These are phyloP conservation scores for Malania oleifera DNA, from an alignment of 164 flowering plant genomes.

Conservation along the genomic window DNA sequence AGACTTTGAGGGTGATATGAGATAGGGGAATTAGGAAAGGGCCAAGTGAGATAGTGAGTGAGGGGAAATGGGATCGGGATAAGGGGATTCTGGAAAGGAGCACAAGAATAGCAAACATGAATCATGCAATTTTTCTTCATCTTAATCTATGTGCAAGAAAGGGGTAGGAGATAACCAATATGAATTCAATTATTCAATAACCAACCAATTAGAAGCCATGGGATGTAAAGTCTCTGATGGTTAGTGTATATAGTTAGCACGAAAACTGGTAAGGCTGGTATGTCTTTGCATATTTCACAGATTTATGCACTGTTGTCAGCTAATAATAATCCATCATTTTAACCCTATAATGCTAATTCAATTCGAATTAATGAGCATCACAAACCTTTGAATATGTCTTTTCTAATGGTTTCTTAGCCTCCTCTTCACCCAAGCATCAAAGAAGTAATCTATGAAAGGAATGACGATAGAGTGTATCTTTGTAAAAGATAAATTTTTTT, in stretches of 20 bases:
- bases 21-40: too few relatives aligned
- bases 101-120: too few relatives aligned
- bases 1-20: too few relatives aligned
- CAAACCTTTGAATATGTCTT: slow-evolving; percentile 17
- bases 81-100: too few relatives aligned
- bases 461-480: slow-evolving; percentile 9
- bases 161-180: too few relatives aligned
- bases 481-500: slow-evolving; percentile 9
- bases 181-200: too few relatives aligned
- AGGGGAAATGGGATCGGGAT: too few relatives aligned
- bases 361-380: slow-evolving; percentile 17
- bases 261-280: slow-evolving; percentile 12
- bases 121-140: too few relatives aligned
- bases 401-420: neutral
- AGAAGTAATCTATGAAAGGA: slow-evolving; percentile 6
- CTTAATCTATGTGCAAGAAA: too few relatives aligned
- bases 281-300: neutral
- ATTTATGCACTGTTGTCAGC: slow-evolving; percentile 10
- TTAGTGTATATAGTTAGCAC: slow-evolving; percentile 4
- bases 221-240: slow-evolving; percentile 5
- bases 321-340: slow-evolving; percentile 18
- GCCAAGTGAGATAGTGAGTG: too few relatives aligned
- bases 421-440: slow-evolving; percentile 6
- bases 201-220: slow-evolving; percentile 8
- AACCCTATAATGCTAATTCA: slow-evolving; percentile 15